Base-by-base conservation (phyloP, 345 rosid species). In the thale cress (Arabidopsis thaliana) region DNA sequence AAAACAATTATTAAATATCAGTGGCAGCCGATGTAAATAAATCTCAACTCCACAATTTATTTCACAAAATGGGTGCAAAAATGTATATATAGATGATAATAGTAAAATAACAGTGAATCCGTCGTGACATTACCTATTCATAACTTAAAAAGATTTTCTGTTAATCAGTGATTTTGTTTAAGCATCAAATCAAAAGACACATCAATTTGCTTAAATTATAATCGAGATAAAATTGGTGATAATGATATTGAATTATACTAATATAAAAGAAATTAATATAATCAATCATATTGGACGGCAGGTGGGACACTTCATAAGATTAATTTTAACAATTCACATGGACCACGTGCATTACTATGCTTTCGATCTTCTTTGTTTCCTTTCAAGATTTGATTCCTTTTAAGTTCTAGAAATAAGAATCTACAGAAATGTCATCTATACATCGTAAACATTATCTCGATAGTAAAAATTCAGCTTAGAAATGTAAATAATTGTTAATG, bases 301-400 rank as follows among this genome's bases (percentile, higher is more conserved):
- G 75, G 75, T 53, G 49, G 64, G 80, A 62, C 71, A 61, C 42
- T 61, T 76, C 24, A 69, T 14, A 1, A 60, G n/a, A 55, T 38
- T 61, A 42, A 49, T 3, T 41, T 62, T 24, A 25, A n/a, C 20
- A 61, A 53, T 42, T 69, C 79, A 76, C 80, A 69, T 76, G 80
- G 80, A 69, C 65, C 73, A 69, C 41, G 80, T 76, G 80, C 37
- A 22, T 7, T 2, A 69, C 44, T 56, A 42, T 62, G 36, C 71
- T 33, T 61, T 34, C 37, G 65, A 76, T 76, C 80, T 62, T 76
- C 63, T 68, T 69, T 76, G 75, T 52, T 76, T 61, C 50, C 46
- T 62, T 53, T 6, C 44, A 63, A 76, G 80, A 76, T 76, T 76
- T 69, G 80, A 76, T 69, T 76, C 64, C 64, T 49, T 34, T 44